Conservation (phyloP, 2,329 filamentous ascomycete genomes). For the Ceratocystis smalleyi region DNA sequence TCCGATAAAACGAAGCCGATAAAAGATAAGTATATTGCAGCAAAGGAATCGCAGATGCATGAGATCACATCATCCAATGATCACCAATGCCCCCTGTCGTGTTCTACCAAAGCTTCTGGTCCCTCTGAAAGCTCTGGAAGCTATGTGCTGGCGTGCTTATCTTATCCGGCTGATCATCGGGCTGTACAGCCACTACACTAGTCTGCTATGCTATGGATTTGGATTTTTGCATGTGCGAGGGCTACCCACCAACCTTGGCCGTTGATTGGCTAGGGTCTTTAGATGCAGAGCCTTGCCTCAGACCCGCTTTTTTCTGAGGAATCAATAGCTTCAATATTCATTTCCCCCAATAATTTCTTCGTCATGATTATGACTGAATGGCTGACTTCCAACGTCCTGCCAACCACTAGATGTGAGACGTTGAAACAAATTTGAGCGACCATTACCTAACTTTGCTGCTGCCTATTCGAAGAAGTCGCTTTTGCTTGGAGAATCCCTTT, state of each 20-base stretch:
- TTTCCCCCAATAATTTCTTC: background rate
- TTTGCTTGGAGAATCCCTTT: background rate
- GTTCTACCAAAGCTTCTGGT: background rate
- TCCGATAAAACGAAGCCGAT: background rate
- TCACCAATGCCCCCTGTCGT: background rate
- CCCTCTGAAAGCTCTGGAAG: background rate
- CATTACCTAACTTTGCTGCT: background rate
- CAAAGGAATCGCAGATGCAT: background rate
- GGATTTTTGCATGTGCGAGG: background rate
- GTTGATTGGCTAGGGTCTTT: background rate
- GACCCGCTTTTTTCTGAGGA: background rate
- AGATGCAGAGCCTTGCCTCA: slow-evolving; percentile 1
- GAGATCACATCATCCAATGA: background rate
- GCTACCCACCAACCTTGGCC: background rate
- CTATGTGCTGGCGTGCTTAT: background rate
- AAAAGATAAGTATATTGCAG: background rate
- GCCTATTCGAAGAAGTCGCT: background rate
- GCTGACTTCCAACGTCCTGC: background rate
- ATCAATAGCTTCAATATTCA: background rate
- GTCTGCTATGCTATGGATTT: no score
- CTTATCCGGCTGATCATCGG: slow-evolving; percentile 11
- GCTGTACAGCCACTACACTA: background rate
- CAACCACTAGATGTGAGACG: background rate
- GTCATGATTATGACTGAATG: background rate
- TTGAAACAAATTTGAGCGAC: background rate